A percentile compares a stretch with the other conserved stretches of the same genome.
Conservation (phyloP, 139 green algal species). For the Chloropicon primus region DNA sequence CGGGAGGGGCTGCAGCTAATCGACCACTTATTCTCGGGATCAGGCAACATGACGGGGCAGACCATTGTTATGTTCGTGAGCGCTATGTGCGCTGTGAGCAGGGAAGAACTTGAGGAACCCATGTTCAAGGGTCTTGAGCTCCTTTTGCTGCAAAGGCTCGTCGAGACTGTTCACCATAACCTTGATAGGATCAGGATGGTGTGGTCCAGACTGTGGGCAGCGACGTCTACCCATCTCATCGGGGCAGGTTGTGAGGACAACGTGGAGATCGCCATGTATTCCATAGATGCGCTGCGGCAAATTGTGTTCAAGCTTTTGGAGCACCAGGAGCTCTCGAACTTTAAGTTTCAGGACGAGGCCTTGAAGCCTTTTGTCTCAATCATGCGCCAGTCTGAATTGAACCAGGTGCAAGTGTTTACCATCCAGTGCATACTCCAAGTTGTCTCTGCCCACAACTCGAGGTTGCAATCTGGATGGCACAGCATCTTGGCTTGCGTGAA, state of each 20-base stretch:
- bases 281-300: neutral
- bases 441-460: neutral
- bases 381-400: neutral
- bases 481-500: neutral
- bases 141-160: neutral
- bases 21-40: neutral
- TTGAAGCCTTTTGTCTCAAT: neutral
- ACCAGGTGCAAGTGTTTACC: neutral
- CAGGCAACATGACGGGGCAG: neutral
- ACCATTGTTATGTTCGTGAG: neutral
- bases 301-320: neutral
- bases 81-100: neutral
- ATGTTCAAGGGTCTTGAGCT: neutral
- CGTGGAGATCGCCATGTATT: neutral
- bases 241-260: neutral
- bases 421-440: neutral
- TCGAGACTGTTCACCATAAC: neutral
- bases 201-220: neutral
- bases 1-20: neutral
- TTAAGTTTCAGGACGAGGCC: neutral
- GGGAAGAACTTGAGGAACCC: neutral
- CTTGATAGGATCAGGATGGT: neutral
- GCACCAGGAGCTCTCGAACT: neutral
- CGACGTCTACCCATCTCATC: neutral
- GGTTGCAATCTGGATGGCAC: neutral